Evolutionary conservation across 306 rosid genomes (phyloP), one percentile per base, ranked within the genome.

Genomic region (Gastrolobium bilobum): DNA sequence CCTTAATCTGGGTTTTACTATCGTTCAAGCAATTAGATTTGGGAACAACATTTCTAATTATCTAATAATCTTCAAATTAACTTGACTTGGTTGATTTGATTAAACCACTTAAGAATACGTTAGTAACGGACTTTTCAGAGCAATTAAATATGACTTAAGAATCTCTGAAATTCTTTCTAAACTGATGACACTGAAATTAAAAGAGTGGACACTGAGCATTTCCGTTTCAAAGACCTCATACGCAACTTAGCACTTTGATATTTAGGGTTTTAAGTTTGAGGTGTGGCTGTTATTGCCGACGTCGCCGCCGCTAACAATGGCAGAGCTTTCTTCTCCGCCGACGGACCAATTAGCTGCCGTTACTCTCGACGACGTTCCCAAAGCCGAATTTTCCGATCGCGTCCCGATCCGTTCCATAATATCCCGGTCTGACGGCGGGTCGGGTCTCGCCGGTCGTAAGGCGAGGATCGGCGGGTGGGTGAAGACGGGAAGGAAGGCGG

Each of bases 401-500:
- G 91, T 91, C n/a, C 90, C 78, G 7, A 93, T 96, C 73, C 76
- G 81, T 14, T 79, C 94, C 73, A 91, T 96, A 7, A 73, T 96
- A 11, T 82, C 80, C 26, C 91, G 93, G 0, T 71, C 86, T 1
- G 98, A 95, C 34, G 92, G 98, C 13, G 99, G 99, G 0, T 80
- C 98, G 0, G 94, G 88, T 10, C 88, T 93, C 0, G 86, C 97
- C 0, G 96, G 94, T 6, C 83, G 71, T 53, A 79, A 72, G 5
- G 91, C 87, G 1, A 85, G 99, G 38, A 50, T 90, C 0, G 96
- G 98, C 5, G 99, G 99, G 0, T 96, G 99, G 98, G 99, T 95
- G 42, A 96, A 93, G 86, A 96, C 96, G 0, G 99, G 99, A 4
- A 66, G 99, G 39, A 96, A 96, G 75, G 99, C 99, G 0, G 98